These are phyloP conservation scores for Populus hybrid DNA, from an alignment of 441 rosid species.

Conservation along the genomic window DNA sequence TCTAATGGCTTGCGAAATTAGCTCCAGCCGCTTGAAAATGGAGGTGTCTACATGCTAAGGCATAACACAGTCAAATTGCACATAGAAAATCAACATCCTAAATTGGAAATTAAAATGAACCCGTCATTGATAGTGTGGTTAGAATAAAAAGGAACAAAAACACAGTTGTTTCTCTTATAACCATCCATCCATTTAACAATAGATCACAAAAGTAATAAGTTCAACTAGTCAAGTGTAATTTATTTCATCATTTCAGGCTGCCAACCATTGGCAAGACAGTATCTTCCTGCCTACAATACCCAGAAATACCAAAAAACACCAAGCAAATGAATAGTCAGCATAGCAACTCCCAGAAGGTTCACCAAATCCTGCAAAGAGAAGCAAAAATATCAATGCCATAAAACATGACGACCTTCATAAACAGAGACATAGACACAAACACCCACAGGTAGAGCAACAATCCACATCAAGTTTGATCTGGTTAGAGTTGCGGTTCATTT, in stretches of 20 bases:
- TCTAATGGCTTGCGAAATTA: neutral
- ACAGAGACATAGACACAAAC: neutral
- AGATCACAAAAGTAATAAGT: neutral
- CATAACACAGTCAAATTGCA: neutral
- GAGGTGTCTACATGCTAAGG: too few relatives aligned
- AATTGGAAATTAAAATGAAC: neutral
- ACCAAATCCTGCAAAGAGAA: slow-evolving; percentile 24
- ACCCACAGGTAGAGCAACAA: neutral
- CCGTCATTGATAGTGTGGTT: neutral
- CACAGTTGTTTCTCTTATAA: neutral
- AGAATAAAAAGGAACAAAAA: neutral
- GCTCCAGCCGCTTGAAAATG: too few relatives aligned
- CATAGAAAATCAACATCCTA: neutral
- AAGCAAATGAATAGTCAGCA: slow-evolving; percentile 10
- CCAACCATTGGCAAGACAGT: slow-evolving; percentile 13
- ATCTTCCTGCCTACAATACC: slow-evolving; percentile 22
- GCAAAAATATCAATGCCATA: slow-evolving; percentile 4
- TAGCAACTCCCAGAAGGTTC: slow-evolving; percentile 14
- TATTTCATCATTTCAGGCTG: slow-evolving; percentile 20
- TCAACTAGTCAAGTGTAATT: neutral
- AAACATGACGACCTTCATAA: neutral
- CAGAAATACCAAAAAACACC: slow-evolving; percentile 15
- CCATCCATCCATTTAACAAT: neutral
- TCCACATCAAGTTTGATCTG: neutral
- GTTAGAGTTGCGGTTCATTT: neutral